phyloP scores from a whole-genome alignment of 495 filamentous ascomycete genomes.

The Stereocaulon alpinum region DNA sequence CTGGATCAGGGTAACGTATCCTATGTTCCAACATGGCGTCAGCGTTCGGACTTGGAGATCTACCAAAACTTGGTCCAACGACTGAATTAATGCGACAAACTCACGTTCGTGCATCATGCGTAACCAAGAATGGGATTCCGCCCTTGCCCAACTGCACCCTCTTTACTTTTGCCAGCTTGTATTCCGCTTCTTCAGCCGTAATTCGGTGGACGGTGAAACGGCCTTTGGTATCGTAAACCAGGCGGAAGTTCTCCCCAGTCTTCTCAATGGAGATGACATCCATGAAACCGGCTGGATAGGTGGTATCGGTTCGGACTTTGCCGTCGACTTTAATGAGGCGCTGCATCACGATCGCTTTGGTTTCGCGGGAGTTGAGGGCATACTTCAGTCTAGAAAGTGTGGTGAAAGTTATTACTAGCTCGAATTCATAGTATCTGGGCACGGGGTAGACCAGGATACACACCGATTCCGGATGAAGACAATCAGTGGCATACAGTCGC shows the following conservation, averaged over 20 bases:
- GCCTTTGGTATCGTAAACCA: conserved; percentile 99
- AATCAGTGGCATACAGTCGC: conserved; percentile 97
- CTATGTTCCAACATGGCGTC: conserved; percentile 41
- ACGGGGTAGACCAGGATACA: conserved; percentile 8
- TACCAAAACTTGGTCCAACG: conserved; percentile 98
- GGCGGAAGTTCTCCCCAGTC: conserved; percentile 99
- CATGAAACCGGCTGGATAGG: conserved; percentile 98
- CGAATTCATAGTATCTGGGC: not conserved
- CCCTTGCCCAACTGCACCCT: conserved; percentile 96
- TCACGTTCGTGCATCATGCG: conserved; percentile 99
- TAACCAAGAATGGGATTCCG: conserved; percentile 99
- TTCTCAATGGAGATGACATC: conserved; percentile 99
- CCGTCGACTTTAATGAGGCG: conserved; percentile 98
- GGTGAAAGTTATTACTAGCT: not conserved
- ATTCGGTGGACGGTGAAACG: conserved; percentile 99
- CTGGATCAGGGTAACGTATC: conserved; percentile 96
- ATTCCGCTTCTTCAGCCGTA: conserved; percentile 92
- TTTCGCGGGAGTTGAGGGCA: conserved; percentile 96
- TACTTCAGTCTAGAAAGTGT: conserved; percentile 70
- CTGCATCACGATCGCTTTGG: conserved; percentile 97
- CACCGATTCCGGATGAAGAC: conserved; percentile 94
- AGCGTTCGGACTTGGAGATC: conserved; percentile 29
- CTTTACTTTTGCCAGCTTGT: conserved; percentile 99
- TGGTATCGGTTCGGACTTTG: conserved; percentile 98
- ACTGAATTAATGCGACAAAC: conserved; percentile 90